A percentile compares a stretch with the other conserved stretches of the same genome.
phyloP scores from a whole-genome alignment of 169 alveolate species.

The Plasmodium inui region DNA sequence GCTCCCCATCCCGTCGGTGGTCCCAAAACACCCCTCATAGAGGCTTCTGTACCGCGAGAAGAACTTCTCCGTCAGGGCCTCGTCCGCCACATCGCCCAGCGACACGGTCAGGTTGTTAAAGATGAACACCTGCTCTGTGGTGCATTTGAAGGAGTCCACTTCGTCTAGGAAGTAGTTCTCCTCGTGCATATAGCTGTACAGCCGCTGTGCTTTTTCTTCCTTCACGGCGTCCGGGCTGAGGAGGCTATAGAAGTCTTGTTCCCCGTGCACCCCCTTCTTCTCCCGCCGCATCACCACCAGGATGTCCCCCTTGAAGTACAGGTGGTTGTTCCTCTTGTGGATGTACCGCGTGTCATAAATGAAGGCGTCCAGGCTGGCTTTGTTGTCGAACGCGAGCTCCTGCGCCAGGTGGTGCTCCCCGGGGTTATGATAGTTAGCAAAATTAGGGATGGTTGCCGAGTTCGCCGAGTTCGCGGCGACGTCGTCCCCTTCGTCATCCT shows the following conservation, averaged over 20 bases:
- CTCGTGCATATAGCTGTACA: constrained; percentile 29
- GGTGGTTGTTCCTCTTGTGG: constrained; percentile 16
- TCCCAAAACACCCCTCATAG: constrained; percentile 26
- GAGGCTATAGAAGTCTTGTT: background rate
- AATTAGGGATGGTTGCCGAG: too few relatives aligned
- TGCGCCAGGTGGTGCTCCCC: constrained; percentile 26
- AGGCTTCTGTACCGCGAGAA: constrained; percentile 33
- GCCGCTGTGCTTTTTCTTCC: background rate
- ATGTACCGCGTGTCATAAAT: constrained; percentile 23
- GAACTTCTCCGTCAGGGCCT: constrained; percentile 40
- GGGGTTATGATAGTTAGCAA: background rate
- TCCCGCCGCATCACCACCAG: constrained; percentile 31
- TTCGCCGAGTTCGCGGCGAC: background rate
- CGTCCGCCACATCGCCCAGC: constrained; percentile 28
- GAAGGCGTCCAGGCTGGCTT: constrained; percentile 39
- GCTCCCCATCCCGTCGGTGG: constrained; percentile 47
- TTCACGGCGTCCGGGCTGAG: background rate
- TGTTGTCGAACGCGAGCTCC: constrained; percentile 34
- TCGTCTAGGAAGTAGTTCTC: constrained; percentile 37
- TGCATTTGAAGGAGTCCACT: constrained; percentile 26
- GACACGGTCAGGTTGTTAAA: constrained; percentile 42
- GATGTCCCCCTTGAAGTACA: constrained; percentile 63
- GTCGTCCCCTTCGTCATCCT: background rate
- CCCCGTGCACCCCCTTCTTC: background rate
- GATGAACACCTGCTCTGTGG: constrained; percentile 14